phyloP scores from a whole-genome alignment of 1,284 basidiomycete species.

The Pterulicium gracile region DNA sequence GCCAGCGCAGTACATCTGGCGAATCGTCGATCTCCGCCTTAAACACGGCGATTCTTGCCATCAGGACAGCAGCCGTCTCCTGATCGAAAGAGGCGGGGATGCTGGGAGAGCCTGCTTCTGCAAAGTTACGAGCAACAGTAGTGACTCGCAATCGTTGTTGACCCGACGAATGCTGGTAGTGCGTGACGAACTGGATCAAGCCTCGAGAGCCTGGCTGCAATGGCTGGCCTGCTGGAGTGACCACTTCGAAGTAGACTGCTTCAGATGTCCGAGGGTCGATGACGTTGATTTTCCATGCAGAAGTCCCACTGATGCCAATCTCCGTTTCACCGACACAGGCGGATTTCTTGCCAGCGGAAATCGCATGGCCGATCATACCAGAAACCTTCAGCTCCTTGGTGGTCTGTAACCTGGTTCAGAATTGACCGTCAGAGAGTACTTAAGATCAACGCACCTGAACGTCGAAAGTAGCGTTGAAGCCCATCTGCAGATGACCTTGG shows the following conservation, averaged over 20 bases:
- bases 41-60: slow-evolving; percentile 99
- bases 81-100: slow-evolving; percentile 97
- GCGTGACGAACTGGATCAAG: slow-evolving; percentile 97
- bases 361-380: slow-evolving; percentile 94
- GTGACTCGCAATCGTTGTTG: slow-evolving; percentile 93
- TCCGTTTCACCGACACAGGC: slow-evolving; percentile 97
- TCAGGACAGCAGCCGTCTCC: slow-evolving; percentile 95
- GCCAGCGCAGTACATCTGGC: slow-evolving; percentile 94
- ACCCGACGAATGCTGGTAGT: slow-evolving; percentile 96
- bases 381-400: slow-evolving; percentile 99
- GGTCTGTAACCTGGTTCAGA: slow-evolving; percentile 42
- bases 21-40: slow-evolving; percentile 99
- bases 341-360: slow-evolving; percentile 95
- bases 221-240: slow-evolving; percentile 95
- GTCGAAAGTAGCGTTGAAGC: slow-evolving; percentile 98
- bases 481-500: slow-evolving; percentile 90
- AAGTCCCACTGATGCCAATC: slow-evolving; percentile 97
- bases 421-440: slow-evolving; percentile 2
- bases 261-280: slow-evolving; percentile 84
- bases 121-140: slow-evolving; percentile 94
- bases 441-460: slow-evolving; percentile 58
- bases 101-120: slow-evolving; percentile 89
- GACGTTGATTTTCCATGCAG: slow-evolving; percentile 97
- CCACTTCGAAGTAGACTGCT: slow-evolving; percentile 97
- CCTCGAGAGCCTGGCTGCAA: slow-evolving; percentile 88